A percentile compares a stretch with the other conserved stretches of the same genome.
These are phyloP conservation scores for Citrus medica DNA, from an alignment of 345 rosid species.

Conservation along the genomic window DNA sequence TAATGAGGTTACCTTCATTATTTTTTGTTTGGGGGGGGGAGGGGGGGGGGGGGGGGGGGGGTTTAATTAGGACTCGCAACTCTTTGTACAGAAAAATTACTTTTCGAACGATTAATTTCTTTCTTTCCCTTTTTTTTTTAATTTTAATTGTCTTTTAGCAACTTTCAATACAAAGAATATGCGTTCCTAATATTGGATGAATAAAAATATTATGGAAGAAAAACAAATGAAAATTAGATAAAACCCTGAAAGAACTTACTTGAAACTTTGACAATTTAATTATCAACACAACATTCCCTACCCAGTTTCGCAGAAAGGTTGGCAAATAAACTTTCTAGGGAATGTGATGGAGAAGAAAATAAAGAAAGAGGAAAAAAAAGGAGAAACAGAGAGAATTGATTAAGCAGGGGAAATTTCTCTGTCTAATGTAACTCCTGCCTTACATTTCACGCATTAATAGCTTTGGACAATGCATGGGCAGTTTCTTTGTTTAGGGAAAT, in stretches of 20 bases:
- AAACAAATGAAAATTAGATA: neutral
- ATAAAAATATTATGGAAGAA: neutral
- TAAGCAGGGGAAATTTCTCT: neutral
- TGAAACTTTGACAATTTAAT: neutral
- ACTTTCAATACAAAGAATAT: neutral
- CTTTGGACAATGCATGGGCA: constrained; percentile 3
- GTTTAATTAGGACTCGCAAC: neutral
- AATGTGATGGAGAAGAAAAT: constrained; percentile 15
- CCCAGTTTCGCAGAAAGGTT: constrained; percentile 24
- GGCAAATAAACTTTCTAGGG: constrained; percentile 27
- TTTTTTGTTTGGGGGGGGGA: too few relatives aligned
- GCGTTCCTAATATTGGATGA: neutral
- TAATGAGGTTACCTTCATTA: neutral
- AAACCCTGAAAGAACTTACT: constrained; percentile 1
- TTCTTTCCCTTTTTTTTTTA: too few relatives aligned
- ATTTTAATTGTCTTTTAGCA: too few relatives aligned
- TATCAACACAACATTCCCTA: constrained; percentile 34
- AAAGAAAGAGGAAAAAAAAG: neutral
- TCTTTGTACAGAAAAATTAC: neutral
- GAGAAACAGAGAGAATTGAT: neutral
- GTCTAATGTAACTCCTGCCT: neutral
- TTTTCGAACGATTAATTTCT: too few relatives aligned
- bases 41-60: accelerated
- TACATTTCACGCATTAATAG: constrained; percentile 33
- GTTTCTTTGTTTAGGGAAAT: neutral